Evolutionary conservation across 1,284 basidiomycete genomes (phyloP), one percentile per base, ranked within the genome.

Genomic region (Flammula alnicola): DNA sequence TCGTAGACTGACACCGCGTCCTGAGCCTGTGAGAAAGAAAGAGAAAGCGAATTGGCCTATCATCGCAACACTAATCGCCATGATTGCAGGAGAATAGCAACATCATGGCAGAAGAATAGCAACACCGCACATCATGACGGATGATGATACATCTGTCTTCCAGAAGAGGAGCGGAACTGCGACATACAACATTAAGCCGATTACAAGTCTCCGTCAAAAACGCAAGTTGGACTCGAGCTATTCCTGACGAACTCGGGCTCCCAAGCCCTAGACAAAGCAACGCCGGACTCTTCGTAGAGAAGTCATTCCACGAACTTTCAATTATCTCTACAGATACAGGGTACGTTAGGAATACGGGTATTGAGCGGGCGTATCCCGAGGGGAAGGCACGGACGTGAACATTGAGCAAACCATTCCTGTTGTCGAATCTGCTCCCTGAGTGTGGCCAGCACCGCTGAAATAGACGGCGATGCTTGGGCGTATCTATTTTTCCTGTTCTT

Each of bases 241-340:
- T 80, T 44, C 71, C 70, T 44, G 84, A 88, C 39, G 69, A 63
- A 6, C 74, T 70, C 9, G 87, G 87, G 64, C 83, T 86, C 49
- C 87, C 87, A 29, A 90, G 71, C 16, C 87, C 87, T 12, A 90
- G 76, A 65, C 88, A 90, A 40, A 89, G 65, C 33, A 72, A 60
- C 52, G 47, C 47, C 33, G 51, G 47, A 9, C 23, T 30, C 32
- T 41, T 38, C 41, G 44, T 27, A 17, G 50, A 26, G 31, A 49
- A 54, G 19, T 55, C 51, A 35, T 33, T 39, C 56, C 58, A 62
- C 11, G 53, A 45, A 14, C 47, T 44, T 33, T 56, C 41, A 42
- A 62, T 41, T 47, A 54, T 50, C 19, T 54, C 60, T 62, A 60
- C 37, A 55, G 39, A 36, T 20, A 40, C 25, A 47, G 23, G 22